Percentiles rank a stretch among this genome's conserved stretches.
These are phyloP conservation scores for Hypoxylon sp. DNA, from an alignment of 2,329 filamentous ascomycete species.

Conservation along the genomic window DNA sequence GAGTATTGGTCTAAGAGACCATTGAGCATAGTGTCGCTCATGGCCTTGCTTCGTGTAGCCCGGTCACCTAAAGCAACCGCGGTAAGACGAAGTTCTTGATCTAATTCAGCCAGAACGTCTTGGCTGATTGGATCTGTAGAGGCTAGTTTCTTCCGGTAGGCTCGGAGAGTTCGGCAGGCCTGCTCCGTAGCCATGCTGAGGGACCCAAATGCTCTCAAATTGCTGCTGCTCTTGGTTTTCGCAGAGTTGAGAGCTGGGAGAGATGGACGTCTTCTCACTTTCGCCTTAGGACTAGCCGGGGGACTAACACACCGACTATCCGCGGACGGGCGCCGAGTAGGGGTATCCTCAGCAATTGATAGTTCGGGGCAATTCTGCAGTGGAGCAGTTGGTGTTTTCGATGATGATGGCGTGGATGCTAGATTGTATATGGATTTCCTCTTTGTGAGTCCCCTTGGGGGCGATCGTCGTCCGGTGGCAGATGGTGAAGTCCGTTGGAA, in stretches of 20 bases:
- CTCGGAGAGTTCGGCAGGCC: constrained; percentile 72
- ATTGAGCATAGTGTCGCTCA: constrained; percentile 71
- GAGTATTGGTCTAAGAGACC: constrained; percentile 82
- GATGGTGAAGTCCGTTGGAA: constrained; percentile 71
- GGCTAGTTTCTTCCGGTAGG: constrained; percentile 74
- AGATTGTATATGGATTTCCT: constrained; percentile 69
- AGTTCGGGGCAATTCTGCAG: constrained; percentile 60
- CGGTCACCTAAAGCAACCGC: constrained; percentile 72
- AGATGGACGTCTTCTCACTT: constrained; percentile 67
- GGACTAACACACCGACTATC: constrained; percentile 63
- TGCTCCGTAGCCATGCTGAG: constrained; percentile 76
- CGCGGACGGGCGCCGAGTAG: constrained; percentile 64
- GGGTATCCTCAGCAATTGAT: constrained; percentile 61
- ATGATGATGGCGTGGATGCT: constrained; percentile 51
- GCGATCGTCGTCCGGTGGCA: constrained; percentile 65
- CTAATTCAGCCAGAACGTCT: constrained; percentile 73
- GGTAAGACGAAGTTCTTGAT: constrained; percentile 75
- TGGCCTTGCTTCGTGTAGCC: constrained; percentile 66
- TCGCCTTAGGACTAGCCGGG: constrained; percentile 65
- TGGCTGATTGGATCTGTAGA: constrained; percentile 70
- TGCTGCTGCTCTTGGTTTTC: constrained; percentile 67
- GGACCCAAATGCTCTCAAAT: constrained; percentile 66
- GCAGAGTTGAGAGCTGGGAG: constrained; percentile 64
- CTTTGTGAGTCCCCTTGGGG: constrained; percentile 67
- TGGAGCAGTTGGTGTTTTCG: constrained; percentile 59